phyloP scores from a whole-genome alignment of 2,329 filamentous ascomycete genomes.

The Ciborinia camelliae region DNA sequence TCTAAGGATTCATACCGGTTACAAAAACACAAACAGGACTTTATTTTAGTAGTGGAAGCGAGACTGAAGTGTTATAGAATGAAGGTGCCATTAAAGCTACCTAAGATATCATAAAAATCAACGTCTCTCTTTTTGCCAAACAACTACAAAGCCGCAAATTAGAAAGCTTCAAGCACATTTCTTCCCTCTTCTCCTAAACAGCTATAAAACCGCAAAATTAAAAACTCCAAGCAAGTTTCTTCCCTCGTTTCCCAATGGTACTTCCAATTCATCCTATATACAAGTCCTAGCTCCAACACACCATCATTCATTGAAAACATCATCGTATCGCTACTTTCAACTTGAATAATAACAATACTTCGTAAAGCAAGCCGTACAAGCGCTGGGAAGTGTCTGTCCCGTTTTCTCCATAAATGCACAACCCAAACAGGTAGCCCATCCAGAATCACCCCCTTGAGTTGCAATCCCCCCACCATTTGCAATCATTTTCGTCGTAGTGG shows the following conservation, averaged over 20 bases:
- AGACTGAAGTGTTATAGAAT: neutral
- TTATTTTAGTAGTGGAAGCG: neutral
- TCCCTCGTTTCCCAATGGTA: neutral
- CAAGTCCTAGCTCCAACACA: neutral
- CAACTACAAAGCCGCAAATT: neutral
- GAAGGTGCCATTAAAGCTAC: neutral
- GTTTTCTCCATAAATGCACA: slow-evolving; percentile 43
- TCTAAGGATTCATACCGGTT: neutral
- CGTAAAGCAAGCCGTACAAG: slow-evolving; percentile 41
- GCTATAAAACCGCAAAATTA: no score
- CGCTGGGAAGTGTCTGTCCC: slow-evolving; percentile 35
- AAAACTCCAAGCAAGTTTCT: no score
- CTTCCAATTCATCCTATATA: neutral
- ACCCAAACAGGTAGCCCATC: slow-evolving; percentile 43
- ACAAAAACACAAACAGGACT: neutral
- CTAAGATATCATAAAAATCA: neutral
- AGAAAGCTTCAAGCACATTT: neutral
- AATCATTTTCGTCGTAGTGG: slow-evolving; percentile 41
- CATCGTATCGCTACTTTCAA: neutral
- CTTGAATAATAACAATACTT: slow-evolving; percentile 39
- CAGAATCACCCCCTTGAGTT: slow-evolving; percentile 36
- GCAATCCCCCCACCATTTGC: slow-evolving; percentile 42
- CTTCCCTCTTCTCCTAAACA: neutral
- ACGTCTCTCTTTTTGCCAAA: neutral
- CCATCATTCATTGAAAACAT: neutral